Percentiles rank a stretch among this genome's conserved stretches.
Evolutionary conservation across 768 basidiomycete genomes (phyloP).

Genomic region (Cystoderma amianthinum): DNA sequence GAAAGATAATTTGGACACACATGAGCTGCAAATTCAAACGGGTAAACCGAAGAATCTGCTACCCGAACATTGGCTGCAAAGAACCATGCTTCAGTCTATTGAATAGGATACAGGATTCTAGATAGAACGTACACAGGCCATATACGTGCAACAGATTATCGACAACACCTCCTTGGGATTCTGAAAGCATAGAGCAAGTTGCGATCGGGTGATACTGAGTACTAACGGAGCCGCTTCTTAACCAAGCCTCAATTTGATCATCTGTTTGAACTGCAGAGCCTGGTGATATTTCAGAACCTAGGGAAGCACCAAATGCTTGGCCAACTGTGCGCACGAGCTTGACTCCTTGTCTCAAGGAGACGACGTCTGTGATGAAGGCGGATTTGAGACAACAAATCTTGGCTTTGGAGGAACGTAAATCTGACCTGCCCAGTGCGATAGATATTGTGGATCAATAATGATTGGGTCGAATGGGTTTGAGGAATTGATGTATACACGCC

Average conservation of each 20-base stretch:
- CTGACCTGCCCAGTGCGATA: slow-evolving; percentile 37
- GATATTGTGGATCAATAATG: slow-evolving; percentile 54
- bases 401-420: background rate
- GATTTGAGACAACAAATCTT: background rate
- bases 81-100: background rate
- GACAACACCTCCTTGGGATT: slow-evolving; percentile 9
- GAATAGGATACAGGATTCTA: background rate
- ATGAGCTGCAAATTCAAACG: slow-evolving; percentile 32
- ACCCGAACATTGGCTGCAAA: slow-evolving; percentile 45
- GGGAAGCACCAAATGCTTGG: slow-evolving; percentile 27
- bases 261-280: slow-evolving; percentile 42
- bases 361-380: slow-evolving; percentile 20
- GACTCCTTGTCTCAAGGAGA: slow-evolving; percentile 41
- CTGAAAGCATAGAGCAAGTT: slow-evolving; percentile 9
- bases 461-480: slow-evolving; percentile 48
- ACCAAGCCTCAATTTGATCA: slow-evolving; percentile 43
- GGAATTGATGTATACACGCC: slow-evolving; percentile 49
- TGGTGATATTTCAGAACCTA: slow-evolving; percentile 40
- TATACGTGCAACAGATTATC: slow-evolving; percentile 9
- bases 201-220: slow-evolving; percentile 46
- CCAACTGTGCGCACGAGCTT: slow-evolving; percentile 48
- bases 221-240: slow-evolving; percentile 21
- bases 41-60: slow-evolving; percentile 49
- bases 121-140: slow-evolving; percentile 1
- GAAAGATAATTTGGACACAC: slow-evolving; percentile 8